Evolutionary conservation across 2,329 filamentous ascomycete genomes (phyloP).

Genomic region (Hawksworthiomyces lignivorus): DNA sequence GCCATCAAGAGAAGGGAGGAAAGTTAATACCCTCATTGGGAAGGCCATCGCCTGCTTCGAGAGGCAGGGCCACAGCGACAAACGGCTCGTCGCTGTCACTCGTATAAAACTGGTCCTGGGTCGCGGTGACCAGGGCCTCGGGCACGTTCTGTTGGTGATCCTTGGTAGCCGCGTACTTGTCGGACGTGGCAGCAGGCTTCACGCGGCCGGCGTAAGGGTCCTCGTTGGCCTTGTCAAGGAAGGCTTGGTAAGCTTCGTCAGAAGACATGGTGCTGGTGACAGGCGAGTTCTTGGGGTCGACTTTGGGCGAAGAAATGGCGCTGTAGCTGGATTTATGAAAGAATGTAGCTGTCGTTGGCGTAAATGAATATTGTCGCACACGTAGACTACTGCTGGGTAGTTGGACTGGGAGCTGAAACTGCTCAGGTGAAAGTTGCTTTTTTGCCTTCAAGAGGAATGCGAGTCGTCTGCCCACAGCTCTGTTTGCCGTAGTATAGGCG

Average conservation of each 20-base stretch:
- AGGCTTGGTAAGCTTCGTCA: slow-evolving; percentile 76
- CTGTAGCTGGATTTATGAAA: too few species aligned
- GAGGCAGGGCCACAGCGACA: slow-evolving; percentile 63
- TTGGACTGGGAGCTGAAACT: too few species aligned
- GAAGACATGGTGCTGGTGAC: slow-evolving; percentile 53
- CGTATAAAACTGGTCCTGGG: slow-evolving; percentile 56
- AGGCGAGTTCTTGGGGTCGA: too few species aligned
- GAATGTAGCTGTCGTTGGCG: too few species aligned
- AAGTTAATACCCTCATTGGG: slow-evolving; percentile 51
- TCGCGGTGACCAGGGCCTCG: slow-evolving; percentile 40
- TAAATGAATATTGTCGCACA: too few species aligned
- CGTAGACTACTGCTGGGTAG: too few species aligned
- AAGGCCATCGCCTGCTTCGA: slow-evolving; percentile 43
- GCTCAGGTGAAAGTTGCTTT: too few species aligned
- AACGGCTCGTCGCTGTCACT: slow-evolving; percentile 86
- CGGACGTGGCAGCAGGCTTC: slow-evolving; percentile 15
- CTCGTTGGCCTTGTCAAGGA: slow-evolving; percentile 80
- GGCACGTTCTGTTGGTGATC: slow-evolving; percentile 42
- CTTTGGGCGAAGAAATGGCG: too few species aligned
- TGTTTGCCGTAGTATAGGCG: too few species aligned
- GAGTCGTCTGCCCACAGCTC: too few species aligned
- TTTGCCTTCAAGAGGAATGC: too few species aligned
- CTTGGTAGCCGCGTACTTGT: slow-evolving; percentile 8
- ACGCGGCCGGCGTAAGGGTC: slow-evolving; percentile 57
- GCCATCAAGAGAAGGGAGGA: slow-evolving; percentile 2